Percentiles rank a stretch among this genome's conserved stretches.
Conservation (phyloP, 306 rosid genomes). For the Malus sieversii region DNA sequence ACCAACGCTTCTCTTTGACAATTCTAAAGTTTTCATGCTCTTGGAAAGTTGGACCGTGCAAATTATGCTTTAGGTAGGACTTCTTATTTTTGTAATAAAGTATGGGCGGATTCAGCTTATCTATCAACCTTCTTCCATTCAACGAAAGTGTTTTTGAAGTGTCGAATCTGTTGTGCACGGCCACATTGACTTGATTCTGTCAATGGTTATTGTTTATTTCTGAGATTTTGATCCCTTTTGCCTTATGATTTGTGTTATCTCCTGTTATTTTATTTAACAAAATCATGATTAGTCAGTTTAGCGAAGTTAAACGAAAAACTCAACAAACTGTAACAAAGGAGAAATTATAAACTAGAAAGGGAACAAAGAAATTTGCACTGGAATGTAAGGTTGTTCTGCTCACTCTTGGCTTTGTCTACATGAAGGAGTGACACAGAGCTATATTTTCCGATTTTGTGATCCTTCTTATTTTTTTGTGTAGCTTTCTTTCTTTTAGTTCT, state of each 20-base stretch:
- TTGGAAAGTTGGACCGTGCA: constrained; percentile 26
- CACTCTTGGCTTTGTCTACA: background rate
- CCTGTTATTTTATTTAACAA: background rate
- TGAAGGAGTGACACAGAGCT: no score
- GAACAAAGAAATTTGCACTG: background rate
- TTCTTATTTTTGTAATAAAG: constrained; percentile 55
- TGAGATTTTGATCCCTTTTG: background rate
- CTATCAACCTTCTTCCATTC: constrained; percentile 26
- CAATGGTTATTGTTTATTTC: background rate
- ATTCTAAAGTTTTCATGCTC: constrained; percentile 18
- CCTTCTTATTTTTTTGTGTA: background rate
- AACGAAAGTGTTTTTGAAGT: constrained; percentile 3
- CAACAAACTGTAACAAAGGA: background rate
- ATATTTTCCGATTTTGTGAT: background rate
- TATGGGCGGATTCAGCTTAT: background rate
- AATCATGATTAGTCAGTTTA: background rate
- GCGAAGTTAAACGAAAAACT: background rate
- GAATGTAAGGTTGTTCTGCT: background rate
- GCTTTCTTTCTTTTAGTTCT: no score
- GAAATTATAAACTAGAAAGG: no score
- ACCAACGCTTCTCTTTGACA: background rate
- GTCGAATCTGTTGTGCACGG: constrained; percentile 1
- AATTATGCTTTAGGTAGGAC: constrained; percentile 32
- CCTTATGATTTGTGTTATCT: background rate
- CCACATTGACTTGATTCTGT: background rate